Evolutionary conservation across 2,329 filamentous ascomycete genomes (phyloP), one percentile per base, ranked within the genome.

Genomic region (Alternaria arborescens): DNA sequence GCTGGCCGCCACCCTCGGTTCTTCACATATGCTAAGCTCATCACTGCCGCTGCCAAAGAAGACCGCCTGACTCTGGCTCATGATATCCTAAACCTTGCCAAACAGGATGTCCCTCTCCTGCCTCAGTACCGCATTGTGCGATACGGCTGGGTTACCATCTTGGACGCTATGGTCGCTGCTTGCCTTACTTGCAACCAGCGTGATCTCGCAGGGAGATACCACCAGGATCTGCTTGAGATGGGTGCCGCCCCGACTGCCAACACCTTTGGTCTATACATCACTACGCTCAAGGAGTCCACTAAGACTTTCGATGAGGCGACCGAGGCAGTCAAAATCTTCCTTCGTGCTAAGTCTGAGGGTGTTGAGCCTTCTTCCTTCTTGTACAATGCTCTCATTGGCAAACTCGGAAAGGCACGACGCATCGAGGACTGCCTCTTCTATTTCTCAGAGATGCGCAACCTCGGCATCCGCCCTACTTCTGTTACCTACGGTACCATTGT

Each of bases 401-500:
- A 99, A 84, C 89, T 99, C 41, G 95, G 95, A 75, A 98, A 98
- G 85, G 95, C 95, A 57, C 91, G 95, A 55, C 93, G 95, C 62
- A 98, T 99, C 66, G 95, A 99, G 70, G 95, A 99, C 82, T 98
- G 94, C 76, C 87, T 99, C 24, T 96, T 95, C 79, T 98, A 97
- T 85, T 99, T 99, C 79, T 91, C 91, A 26, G 95, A 98, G 83
- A 99, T 99, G 95, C 92, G 95, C 71, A 88, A 88, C 58, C 87
- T 96, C 50, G 92, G 93, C 57, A 94, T 99, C 75, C 94, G 94
- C 72, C 95, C 95, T 2, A 99, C 95, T 0, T 97, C 93, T 50
- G 95, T 99, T 58, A 99, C 95, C 0, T 99, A 99, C 73, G 95
- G 95, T 64, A 99, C 95, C 12, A 94, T 99, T 72, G 94, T 99